Base-by-base conservation (phyloP, 2,329 filamentous ascomycete genomes). In the Pseudogymnoascus sp. region DNA sequence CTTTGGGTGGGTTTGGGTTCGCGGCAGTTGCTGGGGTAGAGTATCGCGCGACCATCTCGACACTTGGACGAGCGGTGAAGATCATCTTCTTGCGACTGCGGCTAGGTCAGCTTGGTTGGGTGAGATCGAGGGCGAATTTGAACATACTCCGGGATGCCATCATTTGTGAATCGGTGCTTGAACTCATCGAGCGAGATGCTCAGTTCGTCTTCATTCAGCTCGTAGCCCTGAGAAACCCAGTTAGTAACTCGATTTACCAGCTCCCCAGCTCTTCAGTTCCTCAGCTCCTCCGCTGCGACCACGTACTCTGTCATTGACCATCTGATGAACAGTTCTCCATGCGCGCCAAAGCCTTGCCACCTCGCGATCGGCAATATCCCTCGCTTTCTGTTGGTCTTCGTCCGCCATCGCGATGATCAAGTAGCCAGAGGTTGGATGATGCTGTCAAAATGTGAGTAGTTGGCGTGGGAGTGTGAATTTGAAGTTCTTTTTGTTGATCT, bases 301-400 rank as follows among this genome's bases (percentile, higher is more conserved):
- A 45, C 89, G 71, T 84, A 96, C 92, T 75, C 93, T 81, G 76
- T 97, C 94, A 65, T 84, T 82, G 69, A 94, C 88, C 93, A 99
- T 96, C 82, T 99, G 91, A 76, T 96, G 91, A 58, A 92, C 87
- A 7, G 94, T 99, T 76, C 87, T 86, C 85, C 91, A 95, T 70
- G 92, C 91, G 76, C 93, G 90, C 93, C 94, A 99, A 69, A 97
- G 85, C 73, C 90, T 86, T 67, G 84, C 82, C 25, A 74, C 67
- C 67, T 79, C 77, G 64, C 75, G 70, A 49, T 77, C 72, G 16
- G 73, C 72, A 60, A 74, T 70, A 64, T 72, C 71, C 28, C 67
- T 65, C 62, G 67, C 72, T 55, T 66, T 68, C 25, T 61, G 58
- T 14, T 67, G 68, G 62, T 72, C 70, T 60, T 72, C 70, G 30